Percentiles rank a stretch among this genome's conserved stretches.
Evolutionary conservation across 1,284 basidiomycete genomes (phyloP).

Genomic region (Paramarasmius palmivorus): DNA sequence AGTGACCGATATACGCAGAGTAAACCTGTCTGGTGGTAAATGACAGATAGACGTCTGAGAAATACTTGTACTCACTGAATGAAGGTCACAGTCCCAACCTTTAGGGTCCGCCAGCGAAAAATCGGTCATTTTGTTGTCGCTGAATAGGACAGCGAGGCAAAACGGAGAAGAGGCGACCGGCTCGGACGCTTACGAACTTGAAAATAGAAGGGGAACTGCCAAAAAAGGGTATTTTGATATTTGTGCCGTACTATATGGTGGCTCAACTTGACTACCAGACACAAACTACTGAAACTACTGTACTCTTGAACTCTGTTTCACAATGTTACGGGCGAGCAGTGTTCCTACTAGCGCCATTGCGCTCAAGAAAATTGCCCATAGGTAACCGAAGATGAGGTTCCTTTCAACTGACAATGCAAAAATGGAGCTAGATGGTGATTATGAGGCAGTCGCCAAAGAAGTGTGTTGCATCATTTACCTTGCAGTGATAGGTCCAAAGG

Average conservation of each 20-base stretch:
- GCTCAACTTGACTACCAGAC: too few relatives aligned
- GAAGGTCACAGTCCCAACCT: conserved; percentile 84
- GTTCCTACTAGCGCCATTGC: not conserved
- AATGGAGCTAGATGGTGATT: conserved; percentile 2
- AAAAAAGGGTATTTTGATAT: too few relatives aligned
- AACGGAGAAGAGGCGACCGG: not conserved
- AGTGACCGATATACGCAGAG: conserved; percentile 82
- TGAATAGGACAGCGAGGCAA: not conserved
- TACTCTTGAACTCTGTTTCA: not conserved
- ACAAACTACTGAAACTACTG: not conserved
- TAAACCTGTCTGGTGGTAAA: conserved; percentile 55
- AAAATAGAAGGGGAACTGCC: not conserved
- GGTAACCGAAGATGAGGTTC: conserved; percentile 7
- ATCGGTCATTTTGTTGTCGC: conserved; percentile 33
- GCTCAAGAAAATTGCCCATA: conserved; percentile 6
- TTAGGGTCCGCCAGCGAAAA: conserved; percentile 75
- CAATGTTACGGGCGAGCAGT: not conserved
- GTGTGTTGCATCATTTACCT: conserved; percentile 2
- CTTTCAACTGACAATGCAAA: conserved; percentile 11
- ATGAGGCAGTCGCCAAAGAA: not conserved
- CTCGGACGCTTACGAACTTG: not conserved
- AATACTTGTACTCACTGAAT: conserved; percentile 55
- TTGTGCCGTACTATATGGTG: too few relatives aligned
- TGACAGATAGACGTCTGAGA: conserved; percentile 3
- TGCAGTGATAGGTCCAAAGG: conserved; percentile 4